phyloP scores from a whole-genome alignment of 441 rosid genomes.

The Croton laevigatus region DNA sequence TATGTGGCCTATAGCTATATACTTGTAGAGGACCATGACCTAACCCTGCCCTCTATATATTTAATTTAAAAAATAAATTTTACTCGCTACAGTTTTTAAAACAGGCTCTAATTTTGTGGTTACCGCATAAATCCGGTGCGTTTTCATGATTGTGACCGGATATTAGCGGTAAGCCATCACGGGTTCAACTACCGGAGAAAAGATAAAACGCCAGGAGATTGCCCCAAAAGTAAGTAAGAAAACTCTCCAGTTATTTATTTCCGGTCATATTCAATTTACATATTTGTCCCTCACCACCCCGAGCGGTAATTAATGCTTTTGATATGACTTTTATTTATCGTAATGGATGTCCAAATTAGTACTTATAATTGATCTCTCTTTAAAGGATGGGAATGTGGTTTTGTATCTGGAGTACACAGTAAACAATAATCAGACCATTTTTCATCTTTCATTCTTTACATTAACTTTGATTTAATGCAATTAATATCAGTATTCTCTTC shows the following conservation, averaged over 20 bases:
- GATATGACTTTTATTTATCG: not conserved
- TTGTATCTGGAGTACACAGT: not conserved
- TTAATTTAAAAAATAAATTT: not conserved
- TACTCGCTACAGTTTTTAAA: too few species aligned
- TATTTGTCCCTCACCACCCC: slow-evolving; percentile 15
- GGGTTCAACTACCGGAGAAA: slow-evolving; percentile 42
- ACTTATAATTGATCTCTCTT: not conserved
- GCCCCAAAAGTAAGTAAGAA: slow-evolving; percentile 31
- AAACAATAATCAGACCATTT: not conserved
- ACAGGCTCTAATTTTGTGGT: not conserved
- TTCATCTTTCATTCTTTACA: too few species aligned
- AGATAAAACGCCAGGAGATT: slow-evolving; percentile 36
- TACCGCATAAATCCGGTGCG: slow-evolving; percentile 32
- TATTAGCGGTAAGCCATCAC: slow-evolving; percentile 37
- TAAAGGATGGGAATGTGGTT: not conserved
- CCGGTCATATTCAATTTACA: slow-evolving; percentile 5
- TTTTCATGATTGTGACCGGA: slow-evolving; percentile 26
- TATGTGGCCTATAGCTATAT: slow-evolving; percentile 21
- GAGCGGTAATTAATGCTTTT: not conserved
- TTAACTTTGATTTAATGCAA: not conserved
- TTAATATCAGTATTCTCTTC: not conserved
- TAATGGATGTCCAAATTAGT: not conserved
- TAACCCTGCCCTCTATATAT: not conserved
- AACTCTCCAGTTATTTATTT: slow-evolving; percentile 26
- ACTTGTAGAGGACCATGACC: not conserved